Evolutionary conservation across 495 filamentous ascomycete genomes (phyloP).

Genomic region (Lophium mytilinum): DNA sequence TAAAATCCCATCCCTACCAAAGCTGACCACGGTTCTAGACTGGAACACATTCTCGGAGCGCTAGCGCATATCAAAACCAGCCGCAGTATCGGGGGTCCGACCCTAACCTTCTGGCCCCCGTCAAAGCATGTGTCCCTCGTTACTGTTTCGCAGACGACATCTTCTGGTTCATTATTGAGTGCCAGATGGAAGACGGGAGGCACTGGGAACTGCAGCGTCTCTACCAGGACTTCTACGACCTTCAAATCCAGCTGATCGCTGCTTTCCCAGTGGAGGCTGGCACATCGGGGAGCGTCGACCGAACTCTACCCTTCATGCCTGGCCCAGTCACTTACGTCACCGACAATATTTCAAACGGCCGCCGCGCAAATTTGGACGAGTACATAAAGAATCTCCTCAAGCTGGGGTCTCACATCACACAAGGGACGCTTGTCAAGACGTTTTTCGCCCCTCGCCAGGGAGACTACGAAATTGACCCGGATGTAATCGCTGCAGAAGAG

Average conservation of each 20-base stretch:
- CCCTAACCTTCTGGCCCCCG: constrained; percentile 40
- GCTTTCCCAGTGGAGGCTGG: constrained; percentile 93
- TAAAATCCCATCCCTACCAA: constrained; percentile 23
- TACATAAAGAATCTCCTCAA: constrained; percentile 87
- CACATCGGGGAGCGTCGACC: constrained; percentile 62
- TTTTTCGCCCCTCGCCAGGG: constrained; percentile 85
- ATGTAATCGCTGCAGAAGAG: constrained; percentile 23
- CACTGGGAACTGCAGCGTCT: constrained; percentile 89
- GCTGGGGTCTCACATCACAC: constrained; percentile 75
- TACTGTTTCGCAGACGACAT: constrained; percentile 97
- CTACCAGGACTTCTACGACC: constrained; percentile 98
- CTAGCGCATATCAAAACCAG: constrained; percentile 38
- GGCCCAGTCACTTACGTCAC: constrained; percentile 97
- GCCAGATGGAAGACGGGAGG: constrained; percentile 79
- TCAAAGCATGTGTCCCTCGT: constrained; percentile 77
- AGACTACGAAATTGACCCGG: constrained; percentile 79
- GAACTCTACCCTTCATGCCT: constrained; percentile 95
- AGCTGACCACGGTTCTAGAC: constrained; percentile 15
- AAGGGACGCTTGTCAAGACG: constrained; percentile 71
- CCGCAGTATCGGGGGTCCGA: constrained; percentile 22
- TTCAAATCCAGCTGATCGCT: constrained; percentile 89
- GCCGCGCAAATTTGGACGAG: constrained; percentile 82
- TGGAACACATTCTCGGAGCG: constrained; percentile 24
- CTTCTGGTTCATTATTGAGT: constrained; percentile 97
- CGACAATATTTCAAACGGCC: constrained; percentile 88